Evolutionary conservation across 148 eudicot species (phyloP).

Genomic region (Dysphania ambrosioides): DNA sequence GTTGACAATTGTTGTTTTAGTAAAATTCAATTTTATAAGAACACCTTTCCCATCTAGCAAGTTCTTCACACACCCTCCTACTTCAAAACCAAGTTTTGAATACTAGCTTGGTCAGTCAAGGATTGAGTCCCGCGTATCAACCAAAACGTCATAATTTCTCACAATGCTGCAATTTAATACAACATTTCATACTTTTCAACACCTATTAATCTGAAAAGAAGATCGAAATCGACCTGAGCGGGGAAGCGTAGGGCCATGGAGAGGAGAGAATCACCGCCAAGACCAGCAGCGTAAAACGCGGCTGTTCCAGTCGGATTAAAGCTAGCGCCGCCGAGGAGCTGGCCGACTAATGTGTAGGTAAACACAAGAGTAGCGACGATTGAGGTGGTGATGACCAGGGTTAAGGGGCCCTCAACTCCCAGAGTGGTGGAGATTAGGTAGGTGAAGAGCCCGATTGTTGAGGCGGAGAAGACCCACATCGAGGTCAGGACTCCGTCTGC

Average conservation of each 20-base stretch:
- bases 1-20: neutral
- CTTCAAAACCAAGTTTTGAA: too few species aligned
- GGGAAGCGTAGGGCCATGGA: constrained; percentile 39
- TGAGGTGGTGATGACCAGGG: constrained; percentile 39
- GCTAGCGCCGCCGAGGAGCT: constrained; percentile 45
- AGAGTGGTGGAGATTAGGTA: constrained; percentile 33
- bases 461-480: constrained; percentile 69
- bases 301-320: constrained; percentile 44
- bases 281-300: constrained; percentile 39
- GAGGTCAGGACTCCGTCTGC: constrained; percentile 52
- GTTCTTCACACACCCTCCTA: too few species aligned
- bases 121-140: too few species aligned
- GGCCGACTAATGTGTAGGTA: constrained; percentile 27
- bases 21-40: too few species aligned
- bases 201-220: neutral
- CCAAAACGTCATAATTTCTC: too few species aligned
- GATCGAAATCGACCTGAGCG: constrained; percentile 25
- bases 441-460: constrained; percentile 39
- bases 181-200: too few species aligned
- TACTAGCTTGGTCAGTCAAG: too few species aligned
- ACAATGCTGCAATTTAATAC: too few species aligned
- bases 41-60: too few species aligned
- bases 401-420: constrained; percentile 35
- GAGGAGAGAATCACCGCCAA: constrained; percentile 30
- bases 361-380: constrained; percentile 29